Evolutionary conservation across 345 rosid genomes (phyloP), one percentile per base, ranked within the genome.

Genomic region (Syzygium grande): DNA sequence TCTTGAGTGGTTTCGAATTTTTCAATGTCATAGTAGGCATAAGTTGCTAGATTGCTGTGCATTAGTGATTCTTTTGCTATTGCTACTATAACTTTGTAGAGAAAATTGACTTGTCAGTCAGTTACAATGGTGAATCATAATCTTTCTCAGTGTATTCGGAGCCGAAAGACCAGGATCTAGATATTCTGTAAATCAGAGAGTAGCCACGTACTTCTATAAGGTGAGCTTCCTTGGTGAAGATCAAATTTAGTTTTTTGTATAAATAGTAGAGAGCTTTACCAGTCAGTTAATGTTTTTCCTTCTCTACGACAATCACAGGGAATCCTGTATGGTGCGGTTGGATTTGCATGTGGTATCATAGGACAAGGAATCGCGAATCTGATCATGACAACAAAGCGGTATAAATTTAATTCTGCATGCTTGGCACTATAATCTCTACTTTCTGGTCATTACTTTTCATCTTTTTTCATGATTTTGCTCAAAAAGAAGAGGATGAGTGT

Each of bases 311-410:
- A 46, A 51, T n/a, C 87, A 49, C 94, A 96, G 99, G 98, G 99
- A 83, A 78, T 96, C 84, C 86, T 98, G 87, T 98, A 98, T 54
- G 98, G 95, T 88, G 90, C 95, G 34, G 97, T 97, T 89, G 99
- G 99, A 23, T 97, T 98, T 92, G 98, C 89, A 83, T 98, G 99
- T 89, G 99, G 98, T 55, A 90, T 98, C 43, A 87, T 97, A 79
- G 99, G 99, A 87, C 99, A 98, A 92, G 99, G 98, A 86, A 95
- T 96, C 23, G 99, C 99, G 12, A 98, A 98, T 92, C 56, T 95
- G 54, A 97, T 98, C 79, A 97, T 97, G 99, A 95, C 95, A 86
- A 99, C 98, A 5, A 97, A 97, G 89, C 89, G 99, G 99, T 96
- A 92, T 51, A 87, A 43, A 53, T 85, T 59, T 87, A 51, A 83